Conservation (phyloP, 345 rosid genomes). For the Raphanus raphanistrum region DNA sequence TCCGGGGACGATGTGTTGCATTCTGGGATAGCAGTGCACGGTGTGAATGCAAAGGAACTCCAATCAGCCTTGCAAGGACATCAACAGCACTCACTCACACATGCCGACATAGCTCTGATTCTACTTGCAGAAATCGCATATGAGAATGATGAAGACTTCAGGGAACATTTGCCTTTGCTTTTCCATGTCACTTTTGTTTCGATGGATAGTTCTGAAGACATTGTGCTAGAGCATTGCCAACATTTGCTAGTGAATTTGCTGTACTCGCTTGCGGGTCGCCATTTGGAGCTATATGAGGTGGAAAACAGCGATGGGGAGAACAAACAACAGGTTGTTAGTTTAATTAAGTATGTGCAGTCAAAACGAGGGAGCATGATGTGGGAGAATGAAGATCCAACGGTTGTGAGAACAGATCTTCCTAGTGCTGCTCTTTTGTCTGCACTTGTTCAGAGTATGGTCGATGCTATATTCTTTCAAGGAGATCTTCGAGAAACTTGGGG, state of each 20-base stretch:
- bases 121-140: slow-evolving; percentile 97
- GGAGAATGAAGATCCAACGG: slow-evolving; percentile 97
- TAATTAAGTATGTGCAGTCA: slow-evolving; percentile 96
- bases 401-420: slow-evolving; percentile 84
- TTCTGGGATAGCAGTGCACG: slow-evolving; percentile 70
- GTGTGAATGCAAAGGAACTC: slow-evolving; percentile 92
- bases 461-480: slow-evolving; percentile 99
- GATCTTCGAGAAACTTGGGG: slow-evolving; percentile 99
- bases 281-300: slow-evolving; percentile 94
- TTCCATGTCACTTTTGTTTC: slow-evolving; percentile 99
- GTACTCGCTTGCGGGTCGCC: slow-evolving; percentile 97
- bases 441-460: slow-evolving; percentile 98
- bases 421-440: slow-evolving; percentile 96
- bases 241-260: slow-evolving; percentile 93
- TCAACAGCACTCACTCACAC: slow-evolving; percentile 97
- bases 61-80: slow-evolving; percentile 98
- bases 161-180: slow-evolving; percentile 94
- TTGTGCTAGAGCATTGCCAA: slow-evolving; percentile 98
- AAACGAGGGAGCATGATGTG: slow-evolving; percentile 99
- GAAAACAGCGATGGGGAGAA: slow-evolving; percentile 95
- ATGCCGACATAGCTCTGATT: slow-evolving; percentile 95
- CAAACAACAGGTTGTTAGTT: slow-evolving; percentile 93
- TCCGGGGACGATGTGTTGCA: slow-evolving; percentile 88
- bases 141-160: slow-evolving; percentile 97
- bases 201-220: slow-evolving; percentile 99